Conservation (phyloP, 2,329 filamentous ascomycete species). For the Leptographium procerum region DNA sequence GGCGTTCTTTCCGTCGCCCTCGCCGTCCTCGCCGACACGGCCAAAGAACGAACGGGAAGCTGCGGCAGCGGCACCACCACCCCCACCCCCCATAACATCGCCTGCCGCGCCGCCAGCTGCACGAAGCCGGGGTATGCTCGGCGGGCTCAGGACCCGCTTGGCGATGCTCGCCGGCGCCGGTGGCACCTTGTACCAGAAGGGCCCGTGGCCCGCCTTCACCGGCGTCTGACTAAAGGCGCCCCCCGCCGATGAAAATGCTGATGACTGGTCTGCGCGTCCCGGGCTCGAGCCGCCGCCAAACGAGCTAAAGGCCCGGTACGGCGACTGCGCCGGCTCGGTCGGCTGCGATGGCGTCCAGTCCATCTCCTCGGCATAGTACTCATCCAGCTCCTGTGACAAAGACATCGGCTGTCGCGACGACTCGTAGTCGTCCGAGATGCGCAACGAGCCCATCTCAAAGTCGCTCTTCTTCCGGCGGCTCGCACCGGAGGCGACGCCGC, state of each 20-base stretch:
- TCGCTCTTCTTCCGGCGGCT: constrained; percentile 4
- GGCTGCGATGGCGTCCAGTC: constrained; percentile 56
- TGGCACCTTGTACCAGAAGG: constrained; percentile 62
- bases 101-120: constrained; percentile 14
- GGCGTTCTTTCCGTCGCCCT: no score
- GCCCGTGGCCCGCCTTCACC: constrained; percentile 30
- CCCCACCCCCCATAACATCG: not conserved
- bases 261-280: not conserved
- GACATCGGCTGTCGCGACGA: not conserved
- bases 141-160: constrained; percentile 49
- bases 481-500: not conserved
- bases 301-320: constrained; percentile 43
- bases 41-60: not conserved
- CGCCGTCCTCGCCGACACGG: not conserved
- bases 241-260: not conserved
- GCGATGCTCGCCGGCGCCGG: constrained; percentile 57
- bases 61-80: not conserved
- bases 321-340: constrained; percentile 25
- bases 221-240: constrained; percentile 32
- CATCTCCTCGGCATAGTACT: constrained; percentile 48
- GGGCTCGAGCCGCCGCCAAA: constrained; percentile 18
- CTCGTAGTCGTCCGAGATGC: not conserved
- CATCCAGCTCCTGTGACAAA: not conserved
- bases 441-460: not conserved
- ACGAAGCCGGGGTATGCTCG: constrained; percentile 40